Evolutionary conservation across 2,329 filamentous ascomycete genomes (phyloP).

Genomic region (Neocucurbitaria cava): DNA sequence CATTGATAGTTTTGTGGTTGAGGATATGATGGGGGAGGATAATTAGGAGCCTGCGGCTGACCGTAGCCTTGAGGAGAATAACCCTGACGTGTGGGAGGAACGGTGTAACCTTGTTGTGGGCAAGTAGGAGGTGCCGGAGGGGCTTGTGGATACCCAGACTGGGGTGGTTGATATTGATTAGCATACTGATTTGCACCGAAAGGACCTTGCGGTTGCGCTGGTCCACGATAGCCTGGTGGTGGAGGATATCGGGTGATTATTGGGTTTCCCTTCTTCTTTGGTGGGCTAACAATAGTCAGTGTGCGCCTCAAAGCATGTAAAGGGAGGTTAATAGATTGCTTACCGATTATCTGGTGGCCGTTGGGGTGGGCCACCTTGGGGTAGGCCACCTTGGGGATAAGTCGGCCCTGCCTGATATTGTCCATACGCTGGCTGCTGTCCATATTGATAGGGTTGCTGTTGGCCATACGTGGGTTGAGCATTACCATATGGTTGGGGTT

Average conservation of each 20-base stretch:
- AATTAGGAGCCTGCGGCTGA: slow-evolving; percentile 25
- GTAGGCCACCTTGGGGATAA: slow-evolving; percentile 30
- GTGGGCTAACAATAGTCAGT: slow-evolving; percentile 34
- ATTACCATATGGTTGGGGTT: slow-evolving; percentile 39
- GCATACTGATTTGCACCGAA: slow-evolving; percentile 34
- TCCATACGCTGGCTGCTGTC: slow-evolving; percentile 39
- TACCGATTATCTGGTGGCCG: slow-evolving; percentile 42
- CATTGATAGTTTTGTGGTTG: slow-evolving; percentile 35
- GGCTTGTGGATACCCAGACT: slow-evolving; percentile 36
- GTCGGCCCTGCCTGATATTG: slow-evolving; percentile 37
- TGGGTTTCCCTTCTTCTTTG: slow-evolving; percentile 57
- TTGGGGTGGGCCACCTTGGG: slow-evolving; percentile 28
- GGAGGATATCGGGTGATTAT: slow-evolving; percentile 59
- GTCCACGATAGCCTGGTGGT: slow-evolving; percentile 55
- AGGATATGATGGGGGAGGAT: slow-evolving; percentile 28
- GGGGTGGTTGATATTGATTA: slow-evolving; percentile 36
- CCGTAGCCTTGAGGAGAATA: slow-evolving; percentile 36
- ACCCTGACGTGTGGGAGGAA: slow-evolving; percentile 22
- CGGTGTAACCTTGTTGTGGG: slow-evolving; percentile 30
- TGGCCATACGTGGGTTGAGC: slow-evolving; percentile 36
- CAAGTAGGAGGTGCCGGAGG: slow-evolving; percentile 28
- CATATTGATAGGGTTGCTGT: slow-evolving; percentile 38
- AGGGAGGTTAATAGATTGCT: slow-evolving; percentile 19
- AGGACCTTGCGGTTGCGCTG: slow-evolving; percentile 40
- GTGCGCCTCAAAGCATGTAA: slow-evolving; percentile 5